Evolutionary conservation across 495 filamentous ascomycete genomes (phyloP), one percentile per base, ranked within the genome.

Genomic region (Tuber indicum): DNA sequence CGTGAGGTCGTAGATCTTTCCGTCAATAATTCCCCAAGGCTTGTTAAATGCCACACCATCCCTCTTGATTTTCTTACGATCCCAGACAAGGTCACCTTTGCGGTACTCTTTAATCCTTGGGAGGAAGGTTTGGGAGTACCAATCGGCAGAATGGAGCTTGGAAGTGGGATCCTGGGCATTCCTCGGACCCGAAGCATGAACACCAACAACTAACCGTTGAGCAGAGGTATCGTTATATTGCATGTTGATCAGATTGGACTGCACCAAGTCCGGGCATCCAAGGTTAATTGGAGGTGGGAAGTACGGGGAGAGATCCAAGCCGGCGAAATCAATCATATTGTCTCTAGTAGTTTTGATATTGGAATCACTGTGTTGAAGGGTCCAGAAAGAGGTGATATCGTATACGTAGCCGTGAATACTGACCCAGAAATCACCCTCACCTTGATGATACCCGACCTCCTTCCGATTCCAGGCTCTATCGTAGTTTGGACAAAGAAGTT

Each of bases 331-430:
- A 75, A 89, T 81, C 96, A 98, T 98, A 49, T 83, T 84, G 17
- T 91, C 87, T 5, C 84, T 82, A 1, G 89, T 91, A 19, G 90
- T 91, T 49, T 91, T 86, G 74, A 86, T 86, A 58, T 73, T 83
- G 66, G 72, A 73, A 82, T 94, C 92, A 83, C 93, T 93, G 86
- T 99, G 96, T 74, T 94, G 88, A 39, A 88, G 84, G 76, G 88
- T 91, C 90, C 91, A 97, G 84, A 98, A 99, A 74, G 71, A 69
- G 41, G 75, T 87, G 75, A 98, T 91, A 83, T 99, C 96, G 86
- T 98, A 99, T 46, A 99, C 96, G 43, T 89, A 89, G 58, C 96
- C 96, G 78, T 90, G 91, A 76, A 96, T 90, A 82, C 93, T 93
- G 80, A 98, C 96, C 86, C 88, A 99, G 83, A 92, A 98, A 83